Conservation (phyloP, 768 basidiomycete species). For the Mycena vulgaris region DNA sequence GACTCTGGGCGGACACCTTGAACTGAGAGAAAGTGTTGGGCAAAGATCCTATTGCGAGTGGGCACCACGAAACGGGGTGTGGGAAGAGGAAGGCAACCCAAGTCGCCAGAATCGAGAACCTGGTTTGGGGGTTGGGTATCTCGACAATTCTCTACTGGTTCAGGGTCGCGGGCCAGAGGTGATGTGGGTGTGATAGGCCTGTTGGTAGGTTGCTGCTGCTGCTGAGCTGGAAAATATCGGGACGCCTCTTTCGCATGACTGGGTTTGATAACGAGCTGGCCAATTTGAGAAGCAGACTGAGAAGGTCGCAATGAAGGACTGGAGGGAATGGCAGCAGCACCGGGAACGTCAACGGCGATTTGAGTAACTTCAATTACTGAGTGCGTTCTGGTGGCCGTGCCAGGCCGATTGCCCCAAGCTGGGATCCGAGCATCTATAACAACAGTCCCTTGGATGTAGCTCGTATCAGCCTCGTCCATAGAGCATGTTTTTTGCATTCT, state of each 20-base stretch:
- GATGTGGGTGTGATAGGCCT: background rate
- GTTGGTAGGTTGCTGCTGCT: background rate
- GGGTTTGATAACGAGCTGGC: slow-evolving; percentile 32
- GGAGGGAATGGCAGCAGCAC: slow-evolving; percentile 28
- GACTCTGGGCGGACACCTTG: background rate
- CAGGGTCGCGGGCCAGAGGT: background rate
- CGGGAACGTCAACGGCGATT: slow-evolving; percentile 19
- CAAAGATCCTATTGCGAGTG: slow-evolving; percentile 25
- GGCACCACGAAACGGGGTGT: slow-evolving; percentile 17
- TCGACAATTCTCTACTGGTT: background rate
- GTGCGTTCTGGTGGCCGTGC: slow-evolving; percentile 6
- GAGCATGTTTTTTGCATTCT: slow-evolving; percentile 1
- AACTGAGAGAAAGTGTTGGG: slow-evolving; percentile 20
- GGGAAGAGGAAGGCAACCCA: background rate
- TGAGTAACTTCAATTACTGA: background rate
- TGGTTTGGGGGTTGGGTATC: background rate
- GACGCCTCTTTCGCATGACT: slow-evolving; percentile 24
- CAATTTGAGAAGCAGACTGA: slow-evolving; percentile 70
- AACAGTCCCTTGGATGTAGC: slow-evolving; percentile 44
- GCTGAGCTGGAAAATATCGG: slow-evolving; percentile 41
- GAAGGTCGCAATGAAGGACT: slow-evolving; percentile 58
- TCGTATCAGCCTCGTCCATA: slow-evolving; percentile 9
- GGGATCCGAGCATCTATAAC: slow-evolving; percentile 53
- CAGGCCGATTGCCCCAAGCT: slow-evolving; percentile 42
- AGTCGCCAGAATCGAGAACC: background rate